Evolutionary conservation across 2,329 filamentous ascomycete species (phyloP), one percentile per base, ranked within the genome.

Genomic region (Cadophora sp.): DNA sequence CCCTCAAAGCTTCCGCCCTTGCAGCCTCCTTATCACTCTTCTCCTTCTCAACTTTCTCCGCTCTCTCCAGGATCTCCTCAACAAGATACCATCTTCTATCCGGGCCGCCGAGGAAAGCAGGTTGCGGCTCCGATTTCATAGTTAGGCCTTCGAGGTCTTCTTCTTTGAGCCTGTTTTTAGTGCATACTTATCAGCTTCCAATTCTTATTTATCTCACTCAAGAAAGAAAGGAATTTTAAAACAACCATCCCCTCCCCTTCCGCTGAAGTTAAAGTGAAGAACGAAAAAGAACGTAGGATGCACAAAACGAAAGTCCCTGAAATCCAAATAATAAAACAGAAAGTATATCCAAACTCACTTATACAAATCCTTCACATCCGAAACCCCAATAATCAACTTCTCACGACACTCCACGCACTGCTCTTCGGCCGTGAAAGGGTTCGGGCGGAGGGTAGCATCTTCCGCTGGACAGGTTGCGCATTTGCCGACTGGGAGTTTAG

Each of bases 11-110:
- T 13, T 53, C 50, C 33, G 18, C 45, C 20, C 53, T 63, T 22
- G 7, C 48, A 16, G n/a, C 58, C 27, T 58, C 64, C 43, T 66
- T 68, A n/a, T 59, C 60, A 30, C 50, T 64, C 58, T 60, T 61
- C 20, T 39, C 58, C 22, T 36, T 30, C 45, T 65, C 41, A 18
- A 59, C 58, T 18, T 55, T 33, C 7, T 53, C 36, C 13, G 62
- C 64, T 33, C 65, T 50, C 59, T 63, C 27, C 62, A 65, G 48
- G 1, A 69, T 56, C 3, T 69, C 59, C 8, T 43, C 39, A 9
- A 66, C 51, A 3, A 67, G 39, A 56, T 67, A 69, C 67, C 67
- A 69, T 36, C 62, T 48, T 20, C 59, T 47, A 60, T 67, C 65
- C 4, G 62, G 48, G 16, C 62, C 58, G 22, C 65, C 67, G 9